Conservation (phyloP, 2,329 filamentous ascomycete genomes). For the Aspergillus niger region DNA sequence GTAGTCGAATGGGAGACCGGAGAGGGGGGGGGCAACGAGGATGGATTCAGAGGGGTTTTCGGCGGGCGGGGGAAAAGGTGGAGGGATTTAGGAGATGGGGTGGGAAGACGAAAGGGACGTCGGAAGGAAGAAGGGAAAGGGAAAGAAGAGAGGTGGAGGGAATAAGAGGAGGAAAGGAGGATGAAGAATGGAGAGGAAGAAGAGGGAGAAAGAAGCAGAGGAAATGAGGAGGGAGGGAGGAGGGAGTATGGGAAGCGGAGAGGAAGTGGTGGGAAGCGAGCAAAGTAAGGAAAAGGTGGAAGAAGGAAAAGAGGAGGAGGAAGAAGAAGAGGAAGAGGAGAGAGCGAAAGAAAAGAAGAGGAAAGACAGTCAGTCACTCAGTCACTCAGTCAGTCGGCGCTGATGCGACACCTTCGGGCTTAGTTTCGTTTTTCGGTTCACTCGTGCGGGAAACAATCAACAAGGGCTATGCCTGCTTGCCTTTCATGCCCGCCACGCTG, state of each 20-base stretch:
- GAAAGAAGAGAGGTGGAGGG: slow-evolving; percentile 18
- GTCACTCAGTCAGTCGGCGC: background rate
- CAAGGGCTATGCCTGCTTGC: background rate
- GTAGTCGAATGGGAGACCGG: slow-evolving; percentile 13
- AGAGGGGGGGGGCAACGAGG: slow-evolving; percentile 21
- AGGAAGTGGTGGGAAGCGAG: slow-evolving; percentile 18
- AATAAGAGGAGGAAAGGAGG: slow-evolving; percentile 21
- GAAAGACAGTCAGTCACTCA: slow-evolving; percentile 2
- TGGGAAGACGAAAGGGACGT: slow-evolving; percentile 15
- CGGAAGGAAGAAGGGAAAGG: slow-evolving; percentile 15
- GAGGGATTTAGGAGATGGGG: slow-evolving; percentile 28
- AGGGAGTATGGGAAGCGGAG: slow-evolving; percentile 20
- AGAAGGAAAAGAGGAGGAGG: slow-evolving; percentile 16
- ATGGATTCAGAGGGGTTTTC: slow-evolving; percentile 29
- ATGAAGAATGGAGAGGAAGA: slow-evolving; percentile 23
- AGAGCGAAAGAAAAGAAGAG: slow-evolving; percentile 18
- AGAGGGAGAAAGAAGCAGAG: slow-evolving; percentile 22
- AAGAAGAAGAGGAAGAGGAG: slow-evolving; percentile 15
- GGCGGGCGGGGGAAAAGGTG: slow-evolving; percentile 34
- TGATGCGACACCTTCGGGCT: background rate
- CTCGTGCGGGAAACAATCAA: background rate
- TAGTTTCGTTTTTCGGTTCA: slow-evolving; percentile 4
- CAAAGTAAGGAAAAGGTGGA: slow-evolving; percentile 22
- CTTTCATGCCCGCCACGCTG: too few relatives aligned
- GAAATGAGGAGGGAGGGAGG: slow-evolving; percentile 21